Conservation (phyloP, 164 flowering plant genomes). For the Piper betle region DNA sequence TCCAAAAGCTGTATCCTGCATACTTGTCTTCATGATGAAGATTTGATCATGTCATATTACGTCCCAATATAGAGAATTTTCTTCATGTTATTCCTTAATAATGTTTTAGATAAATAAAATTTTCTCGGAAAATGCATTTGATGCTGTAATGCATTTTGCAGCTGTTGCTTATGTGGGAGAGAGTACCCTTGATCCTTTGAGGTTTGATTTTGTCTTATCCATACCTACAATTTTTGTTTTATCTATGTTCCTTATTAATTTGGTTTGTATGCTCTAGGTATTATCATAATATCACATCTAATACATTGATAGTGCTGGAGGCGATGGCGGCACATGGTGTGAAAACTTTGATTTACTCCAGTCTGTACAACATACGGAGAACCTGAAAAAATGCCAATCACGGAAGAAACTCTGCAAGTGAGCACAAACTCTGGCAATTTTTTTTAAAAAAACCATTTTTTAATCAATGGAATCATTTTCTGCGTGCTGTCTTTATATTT, state of each 20-base stretch:
- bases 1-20: conserved; percentile 68
- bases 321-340: conserved; percentile 84
- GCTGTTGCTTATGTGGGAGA: conserved; percentile 99
- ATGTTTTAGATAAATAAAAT: conserved; percentile 55
- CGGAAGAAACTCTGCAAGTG: conserved; percentile 91
- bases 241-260: neutral
- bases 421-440: neutral
- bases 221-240: neutral
- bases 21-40: neutral
- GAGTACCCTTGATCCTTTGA: conserved; percentile 92
- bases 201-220: conserved; percentile 23
- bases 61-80: neutral
- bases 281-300: conserved; percentile 95
- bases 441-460: neutral
- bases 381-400: conserved; percentile 92
- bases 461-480: neutral
- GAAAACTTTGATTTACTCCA: conserved; percentile 74
- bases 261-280: conserved; percentile 32
- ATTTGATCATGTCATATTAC: too few species aligned
- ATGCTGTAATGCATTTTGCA: conserved; percentile 99
- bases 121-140: conserved; percentile 86
- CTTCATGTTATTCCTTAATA: conserved; percentile 22
- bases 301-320: conserved; percentile 77
- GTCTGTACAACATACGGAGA: conserved; percentile 83
- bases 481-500: neutral